Evolutionary conservation across 768 basidiomycete genomes (phyloP).

Genomic region (Boletellus emodensis): DNA sequence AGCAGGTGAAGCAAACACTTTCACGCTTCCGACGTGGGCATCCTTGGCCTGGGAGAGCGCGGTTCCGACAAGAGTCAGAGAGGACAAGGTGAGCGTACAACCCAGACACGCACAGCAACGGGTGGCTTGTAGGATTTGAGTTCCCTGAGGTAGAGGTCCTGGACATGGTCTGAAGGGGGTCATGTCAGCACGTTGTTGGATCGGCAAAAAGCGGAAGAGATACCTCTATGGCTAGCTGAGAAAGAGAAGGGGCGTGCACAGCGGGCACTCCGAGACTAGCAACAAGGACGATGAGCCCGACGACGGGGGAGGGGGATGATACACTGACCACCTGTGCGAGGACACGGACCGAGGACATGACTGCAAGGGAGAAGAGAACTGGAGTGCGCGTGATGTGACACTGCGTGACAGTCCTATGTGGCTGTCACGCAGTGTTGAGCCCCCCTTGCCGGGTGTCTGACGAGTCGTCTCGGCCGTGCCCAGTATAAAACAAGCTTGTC

Average conservation of each 20-base stretch:
- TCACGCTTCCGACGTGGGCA: conserved; percentile 85
- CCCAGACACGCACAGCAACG: conserved; percentile 50
- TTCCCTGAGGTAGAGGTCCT: conserved; percentile 89
- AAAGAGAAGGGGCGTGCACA: conserved; percentile 58
- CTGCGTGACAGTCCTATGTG: conserved; percentile 23
- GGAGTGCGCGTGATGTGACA: conserved; percentile 46
- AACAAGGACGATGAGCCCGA: conserved; percentile 9
- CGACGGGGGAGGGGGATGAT: not conserved
- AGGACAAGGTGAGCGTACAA: not conserved
- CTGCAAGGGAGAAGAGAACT: conserved; percentile 37
- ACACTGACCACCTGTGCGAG: conserved; percentile 50
- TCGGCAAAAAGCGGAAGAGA: conserved; percentile 28
- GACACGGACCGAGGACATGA: conserved; percentile 58
- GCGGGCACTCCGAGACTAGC: conserved; percentile 43
- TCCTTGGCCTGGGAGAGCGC: conserved; percentile 66
- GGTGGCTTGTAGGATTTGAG: conserved; percentile 86
- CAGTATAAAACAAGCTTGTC: not conserved
- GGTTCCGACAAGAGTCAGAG: not conserved
- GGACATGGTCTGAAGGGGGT: conserved; percentile 67
- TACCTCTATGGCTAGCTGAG: conserved; percentile 63
- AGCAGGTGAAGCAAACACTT: conserved; percentile 71
- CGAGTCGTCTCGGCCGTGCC: not conserved
- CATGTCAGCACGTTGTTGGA: conserved; percentile 3
- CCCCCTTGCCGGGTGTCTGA: not conserved
- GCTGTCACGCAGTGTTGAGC: conserved; percentile 20